Percentiles rank a stretch among this genome's conserved stretches.
Evolutionary conservation across 257 asterid genomes (phyloP).

Genomic region (Solanum dulcamara): DNA sequence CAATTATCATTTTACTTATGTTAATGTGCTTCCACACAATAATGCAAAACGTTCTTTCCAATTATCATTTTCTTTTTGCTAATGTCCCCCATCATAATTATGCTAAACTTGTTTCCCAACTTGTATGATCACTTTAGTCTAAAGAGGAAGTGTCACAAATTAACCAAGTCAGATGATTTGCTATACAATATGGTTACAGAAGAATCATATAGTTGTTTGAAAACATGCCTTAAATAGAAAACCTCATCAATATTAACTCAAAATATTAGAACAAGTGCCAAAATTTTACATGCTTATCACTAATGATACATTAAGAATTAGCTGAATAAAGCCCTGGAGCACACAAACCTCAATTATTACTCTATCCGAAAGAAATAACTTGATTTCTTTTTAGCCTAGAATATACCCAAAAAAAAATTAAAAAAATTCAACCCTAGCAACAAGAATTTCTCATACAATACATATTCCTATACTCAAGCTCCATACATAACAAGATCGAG

Average conservation of each 20-base stretch:
- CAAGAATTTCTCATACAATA: background rate
- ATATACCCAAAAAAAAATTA: background rate
- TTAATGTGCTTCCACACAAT: background rate
- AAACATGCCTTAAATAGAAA: background rate
- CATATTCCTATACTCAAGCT: background rate
- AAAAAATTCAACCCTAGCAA: background rate
- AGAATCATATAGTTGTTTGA: background rate
- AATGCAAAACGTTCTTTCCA: background rate
- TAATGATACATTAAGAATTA: background rate
- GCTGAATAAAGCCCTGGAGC: background rate
- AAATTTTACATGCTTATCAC: background rate
- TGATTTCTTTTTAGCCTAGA: background rate
- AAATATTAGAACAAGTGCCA: background rate
- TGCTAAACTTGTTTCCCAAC: background rate
- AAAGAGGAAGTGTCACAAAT: background rate
- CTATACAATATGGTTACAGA: background rate
- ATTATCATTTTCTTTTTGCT: background rate
- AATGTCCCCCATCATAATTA: background rate
- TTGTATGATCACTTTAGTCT: background rate
- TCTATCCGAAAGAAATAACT: background rate
- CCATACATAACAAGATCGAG: background rate
- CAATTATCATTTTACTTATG: background rate
- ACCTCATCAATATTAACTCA: background rate
- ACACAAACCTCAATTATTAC: background rate
- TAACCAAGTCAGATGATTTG: background rate